Percentiles rank a stretch among this genome's conserved stretches.
phyloP scores from a whole-genome alignment of 2,329 filamentous ascomycete genomes.

The Falciphora oryzae region DNA sequence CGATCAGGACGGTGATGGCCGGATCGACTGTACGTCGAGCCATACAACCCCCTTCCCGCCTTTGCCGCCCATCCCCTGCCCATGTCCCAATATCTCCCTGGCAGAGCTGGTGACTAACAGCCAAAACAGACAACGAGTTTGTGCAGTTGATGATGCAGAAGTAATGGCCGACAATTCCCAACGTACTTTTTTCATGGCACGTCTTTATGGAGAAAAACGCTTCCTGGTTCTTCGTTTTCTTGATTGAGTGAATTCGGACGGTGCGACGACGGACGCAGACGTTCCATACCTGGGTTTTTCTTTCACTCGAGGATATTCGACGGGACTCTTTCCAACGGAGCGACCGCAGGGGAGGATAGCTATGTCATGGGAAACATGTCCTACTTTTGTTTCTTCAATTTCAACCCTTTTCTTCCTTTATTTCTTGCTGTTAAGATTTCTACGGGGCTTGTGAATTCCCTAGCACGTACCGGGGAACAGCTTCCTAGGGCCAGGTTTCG shows the following conservation, averaged over 20 bases:
- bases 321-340: background rate
- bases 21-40: slow-evolving; percentile 71
- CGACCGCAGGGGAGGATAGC: background rate
- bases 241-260: background rate
- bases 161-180: slow-evolving; percentile 39
- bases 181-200: background rate
- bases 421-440: background rate
- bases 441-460: background rate
- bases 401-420: slow-evolving; percentile 1
- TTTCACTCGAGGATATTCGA: slow-evolving; percentile 9
- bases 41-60: background rate
- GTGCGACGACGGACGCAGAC: background rate
- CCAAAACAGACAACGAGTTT: slow-evolving; percentile 72
- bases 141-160: slow-evolving; percentile 97
- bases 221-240: background rate
- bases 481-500: background rate
- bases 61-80: background rate
- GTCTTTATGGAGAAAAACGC: background rate
- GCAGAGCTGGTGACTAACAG: slow-evolving; percentile 19
- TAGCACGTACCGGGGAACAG: background rate
- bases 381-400: slow-evolving; percentile 1
- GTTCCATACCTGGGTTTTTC: background rate
- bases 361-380: background rate
- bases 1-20: slow-evolving; percentile 82
- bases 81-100: background rate